Evolutionary conservation across 805 yeast genomes (phyloP).

Genomic region (Osmozyma mogii): DNA sequence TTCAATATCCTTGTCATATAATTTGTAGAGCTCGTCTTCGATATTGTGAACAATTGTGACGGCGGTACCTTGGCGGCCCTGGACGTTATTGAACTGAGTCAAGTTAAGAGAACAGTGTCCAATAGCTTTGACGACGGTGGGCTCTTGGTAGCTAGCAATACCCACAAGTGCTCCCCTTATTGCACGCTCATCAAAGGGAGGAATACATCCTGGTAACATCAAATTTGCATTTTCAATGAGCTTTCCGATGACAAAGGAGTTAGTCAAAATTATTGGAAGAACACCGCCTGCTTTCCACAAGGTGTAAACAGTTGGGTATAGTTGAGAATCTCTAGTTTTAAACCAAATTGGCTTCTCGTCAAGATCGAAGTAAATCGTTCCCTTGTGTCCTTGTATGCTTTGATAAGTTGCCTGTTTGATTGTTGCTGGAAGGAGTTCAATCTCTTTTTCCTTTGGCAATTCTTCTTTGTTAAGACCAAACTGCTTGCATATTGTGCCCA

Average conservation of each 20-base stretch:
- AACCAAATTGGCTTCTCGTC: constrained; percentile 69
- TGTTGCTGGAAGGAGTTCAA: constrained; percentile 40
- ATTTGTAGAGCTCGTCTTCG: constrained; percentile 54
- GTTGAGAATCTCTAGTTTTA: constrained; percentile 43
- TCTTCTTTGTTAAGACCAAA: constrained; percentile 33
- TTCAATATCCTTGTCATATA: constrained; percentile 40
- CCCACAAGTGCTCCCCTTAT: constrained; percentile 59
- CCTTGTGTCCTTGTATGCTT: constrained; percentile 43
- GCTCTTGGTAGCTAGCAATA: constrained; percentile 51
- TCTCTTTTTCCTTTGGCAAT: constrained; percentile 35
- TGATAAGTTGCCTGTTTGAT: constrained; percentile 59
- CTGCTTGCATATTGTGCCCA: constrained; percentile 32
- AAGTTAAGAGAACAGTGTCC: constrained; percentile 54
- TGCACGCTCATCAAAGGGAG: constrained; percentile 47
- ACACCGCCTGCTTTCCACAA: constrained; percentile 63
- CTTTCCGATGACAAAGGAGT: constrained; percentile 61
- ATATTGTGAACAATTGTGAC: constrained; percentile 61
- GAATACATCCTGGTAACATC: constrained; percentile 66
- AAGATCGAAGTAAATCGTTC: constrained; percentile 58
- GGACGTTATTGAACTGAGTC: constrained; percentile 33
- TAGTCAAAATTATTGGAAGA: constrained; percentile 64
- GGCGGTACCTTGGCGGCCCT: constrained; percentile 72
- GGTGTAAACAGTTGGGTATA: constrained; percentile 66
- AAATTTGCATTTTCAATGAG: constrained; percentile 74
- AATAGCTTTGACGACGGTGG: constrained; percentile 62